Evolutionary conservation across 2,329 filamentous ascomycete genomes (phyloP), one percentile per base, ranked within the genome.

Genomic region (Chrysosporium queenslandicum): DNA sequence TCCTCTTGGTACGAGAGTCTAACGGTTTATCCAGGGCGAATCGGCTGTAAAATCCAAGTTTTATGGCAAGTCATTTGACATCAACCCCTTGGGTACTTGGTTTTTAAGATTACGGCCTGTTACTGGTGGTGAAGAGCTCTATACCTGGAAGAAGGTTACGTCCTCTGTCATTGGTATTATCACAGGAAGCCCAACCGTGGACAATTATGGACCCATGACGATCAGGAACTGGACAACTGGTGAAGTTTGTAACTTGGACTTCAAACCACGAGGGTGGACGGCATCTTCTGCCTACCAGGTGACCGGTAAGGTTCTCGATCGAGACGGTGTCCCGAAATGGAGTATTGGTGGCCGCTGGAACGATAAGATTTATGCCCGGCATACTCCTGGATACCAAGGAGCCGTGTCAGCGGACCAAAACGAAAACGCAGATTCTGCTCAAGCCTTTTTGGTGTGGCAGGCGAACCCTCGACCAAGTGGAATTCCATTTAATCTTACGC

Each of bases 111-210:
- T 98, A 25, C 83, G 88, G 1, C 88, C 90, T 0, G 79, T 78
- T 0, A 75, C 80, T 2, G 87, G 85, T 2, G 85, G 82, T 8
- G 83, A 85, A 61, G 92, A 98, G 60, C 74, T 96, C 1, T 98
- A 94, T 70, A 96, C 91, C 0, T 98, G 92, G 92, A 97, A 96
- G 72, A 98, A 98, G 72, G 89, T 96, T 16, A 97, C 90, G 0
- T 92, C 89, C 1, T 94, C 90, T 1, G 92, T 98, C n/a, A 83
- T 97, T 55, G 92, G 92, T 54, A 98, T 98, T 68, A 96, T 98
- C 62, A 97, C 91, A 0, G 92, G 92, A 45, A 95, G 87, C 61
- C 92, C 92, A 0, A 87, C 86, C 0, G 87, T 98, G n/a, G 92
- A 98, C 72, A 96, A 98, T 68, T 97, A 97, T 66, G 92, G 92